Percentiles rank a stretch among this genome's conserved stretches.
phyloP scores from a whole-genome alignment of 2,329 filamentous ascomycete species.

The Orbilia javanica region DNA sequence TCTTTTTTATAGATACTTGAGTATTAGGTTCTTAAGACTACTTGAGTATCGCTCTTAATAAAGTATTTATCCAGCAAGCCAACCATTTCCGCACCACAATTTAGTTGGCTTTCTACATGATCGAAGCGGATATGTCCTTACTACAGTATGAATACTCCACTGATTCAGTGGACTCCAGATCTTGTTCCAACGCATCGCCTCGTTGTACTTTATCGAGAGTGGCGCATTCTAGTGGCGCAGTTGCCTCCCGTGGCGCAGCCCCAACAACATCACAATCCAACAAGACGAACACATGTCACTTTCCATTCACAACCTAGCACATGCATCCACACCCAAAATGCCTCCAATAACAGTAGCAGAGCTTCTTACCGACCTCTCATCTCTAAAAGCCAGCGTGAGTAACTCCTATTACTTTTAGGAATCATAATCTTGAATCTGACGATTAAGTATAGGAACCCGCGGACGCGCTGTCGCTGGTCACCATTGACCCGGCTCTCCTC shows the following conservation, averaged over 20 bases:
- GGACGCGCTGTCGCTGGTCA: constrained; percentile 55
- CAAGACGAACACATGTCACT: background rate
- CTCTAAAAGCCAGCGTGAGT: constrained; percentile 54
- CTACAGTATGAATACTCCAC: too few relatives aligned
- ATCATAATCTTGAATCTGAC: background rate
- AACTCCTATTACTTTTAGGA: background rate
- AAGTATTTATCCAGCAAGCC: too few relatives aligned
- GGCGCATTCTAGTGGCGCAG: too few relatives aligned
- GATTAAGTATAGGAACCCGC: constrained; percentile 22
- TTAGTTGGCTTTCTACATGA: too few relatives aligned
- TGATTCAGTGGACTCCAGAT: too few relatives aligned
- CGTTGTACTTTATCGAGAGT: too few relatives aligned
- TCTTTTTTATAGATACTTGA: too few relatives aligned
- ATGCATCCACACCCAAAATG: constrained; percentile 30
- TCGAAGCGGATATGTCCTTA: too few relatives aligned
- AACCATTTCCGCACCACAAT: too few relatives aligned
- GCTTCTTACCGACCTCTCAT: constrained; percentile 52
- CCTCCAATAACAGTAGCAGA: constrained; percentile 57
- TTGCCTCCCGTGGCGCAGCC: background rate
- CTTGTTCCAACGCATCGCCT: too few relatives aligned
- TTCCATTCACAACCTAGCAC: constrained; percentile 1
- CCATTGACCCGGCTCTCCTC: constrained; percentile 49
- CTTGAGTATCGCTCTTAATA: too few relatives aligned
- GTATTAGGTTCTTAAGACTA: too few relatives aligned
- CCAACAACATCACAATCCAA: background rate